Evolutionary conservation across 768 basidiomycete species (phyloP).

Genomic region (Mycena vulgaris): DNA sequence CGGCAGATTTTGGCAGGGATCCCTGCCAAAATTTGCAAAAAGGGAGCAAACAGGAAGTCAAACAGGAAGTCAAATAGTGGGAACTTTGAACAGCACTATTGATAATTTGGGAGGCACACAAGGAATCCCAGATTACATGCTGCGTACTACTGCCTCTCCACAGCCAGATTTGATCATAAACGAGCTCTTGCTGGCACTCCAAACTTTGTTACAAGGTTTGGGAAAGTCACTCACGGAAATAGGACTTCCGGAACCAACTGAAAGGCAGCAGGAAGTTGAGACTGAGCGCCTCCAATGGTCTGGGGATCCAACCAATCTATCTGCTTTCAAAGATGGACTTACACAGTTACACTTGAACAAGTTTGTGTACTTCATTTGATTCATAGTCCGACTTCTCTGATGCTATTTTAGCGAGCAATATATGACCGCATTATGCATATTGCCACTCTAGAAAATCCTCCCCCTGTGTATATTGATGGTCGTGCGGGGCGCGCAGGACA

Average conservation of each 20-base stretch:
- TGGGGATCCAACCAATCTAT: background rate
- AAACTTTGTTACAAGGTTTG: slow-evolving; percentile 2
- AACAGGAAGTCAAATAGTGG: too few relatives aligned
- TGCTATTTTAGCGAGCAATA: background rate
- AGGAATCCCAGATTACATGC: slow-evolving; percentile 1
- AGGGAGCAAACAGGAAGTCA: too few relatives aligned
- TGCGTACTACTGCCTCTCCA: background rate
- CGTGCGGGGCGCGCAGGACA: too few relatives aligned
- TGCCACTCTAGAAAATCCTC: background rate
- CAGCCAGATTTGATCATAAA: background rate
- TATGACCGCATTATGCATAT: background rate
- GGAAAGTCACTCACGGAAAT: background rate
- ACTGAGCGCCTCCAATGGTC: background rate
- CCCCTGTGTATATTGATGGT: background rate
- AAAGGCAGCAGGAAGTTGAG: slow-evolving; percentile 4
- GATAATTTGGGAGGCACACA: background rate
- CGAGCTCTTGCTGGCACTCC: too few relatives aligned
- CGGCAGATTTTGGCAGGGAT: too few relatives aligned
- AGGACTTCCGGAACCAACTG: slow-evolving; percentile 3
- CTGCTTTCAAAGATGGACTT: background rate
- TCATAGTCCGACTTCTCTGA: background rate
- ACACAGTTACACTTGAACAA: background rate
- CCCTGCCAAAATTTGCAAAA: too few relatives aligned
- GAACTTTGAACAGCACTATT: too few relatives aligned
- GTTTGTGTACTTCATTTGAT: background rate